Evolutionary conservation across 306 rosid species (phyloP).

Genomic region (Erythrophleum fordii): DNA sequence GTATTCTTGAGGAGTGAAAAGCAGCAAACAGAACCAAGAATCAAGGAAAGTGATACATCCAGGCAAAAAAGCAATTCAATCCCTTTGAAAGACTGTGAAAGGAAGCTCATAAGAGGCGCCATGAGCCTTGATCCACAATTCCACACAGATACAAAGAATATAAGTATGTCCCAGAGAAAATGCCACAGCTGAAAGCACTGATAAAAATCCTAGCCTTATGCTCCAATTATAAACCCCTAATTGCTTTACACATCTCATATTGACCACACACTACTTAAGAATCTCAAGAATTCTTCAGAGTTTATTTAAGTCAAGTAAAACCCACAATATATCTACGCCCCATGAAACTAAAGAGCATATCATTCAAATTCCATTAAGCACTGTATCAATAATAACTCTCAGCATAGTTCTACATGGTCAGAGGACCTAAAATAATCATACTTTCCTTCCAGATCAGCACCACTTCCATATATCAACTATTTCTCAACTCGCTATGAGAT

Average conservation of each 20-base stretch:
- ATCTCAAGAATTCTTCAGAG: not conserved
- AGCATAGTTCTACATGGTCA: not conserved
- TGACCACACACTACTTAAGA: not conserved
- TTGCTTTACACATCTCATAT: not conserved
- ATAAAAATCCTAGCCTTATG: not conserved
- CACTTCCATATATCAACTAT: not conserved
- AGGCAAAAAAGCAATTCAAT: not conserved
- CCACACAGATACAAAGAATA: not conserved
- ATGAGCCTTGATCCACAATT: not conserved
- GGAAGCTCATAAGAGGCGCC: not conserved
- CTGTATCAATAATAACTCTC: not conserved
- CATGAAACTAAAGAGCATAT: not conserved
- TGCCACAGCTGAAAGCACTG: not conserved
- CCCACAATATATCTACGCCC: not conserved
- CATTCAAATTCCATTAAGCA: not conserved
- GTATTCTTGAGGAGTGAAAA: not conserved
- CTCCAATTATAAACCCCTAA: not conserved
- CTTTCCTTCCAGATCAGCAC: not conserved
- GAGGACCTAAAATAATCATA: not conserved
- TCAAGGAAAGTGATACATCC: not conserved
- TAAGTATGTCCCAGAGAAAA: not conserved
- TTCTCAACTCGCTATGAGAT: not conserved
- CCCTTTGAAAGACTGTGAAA: not conserved
- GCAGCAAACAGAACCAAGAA: not conserved
- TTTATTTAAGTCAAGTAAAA: not conserved